Evolutionary conservation across 2,329 filamentous ascomycete species (phyloP).

Genomic region (Leptoxyphium fumago): DNA sequence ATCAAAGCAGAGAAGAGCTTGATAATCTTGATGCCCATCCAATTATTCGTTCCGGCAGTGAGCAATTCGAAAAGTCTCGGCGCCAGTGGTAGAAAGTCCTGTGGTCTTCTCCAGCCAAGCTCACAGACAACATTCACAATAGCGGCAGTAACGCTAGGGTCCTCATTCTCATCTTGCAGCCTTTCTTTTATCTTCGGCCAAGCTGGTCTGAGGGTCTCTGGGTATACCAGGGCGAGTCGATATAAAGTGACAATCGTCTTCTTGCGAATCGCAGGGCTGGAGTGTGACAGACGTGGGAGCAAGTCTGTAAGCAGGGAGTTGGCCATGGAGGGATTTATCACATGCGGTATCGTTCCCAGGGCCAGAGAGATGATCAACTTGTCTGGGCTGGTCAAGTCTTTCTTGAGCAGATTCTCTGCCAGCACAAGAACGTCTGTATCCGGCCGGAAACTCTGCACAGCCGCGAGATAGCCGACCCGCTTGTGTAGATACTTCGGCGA

Average conservation of each 20-base stretch:
- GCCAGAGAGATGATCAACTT: slow-evolving; percentile 71
- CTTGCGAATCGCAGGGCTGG: slow-evolving; percentile 72
- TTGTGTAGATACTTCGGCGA: slow-evolving; percentile 91
- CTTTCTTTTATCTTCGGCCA: slow-evolving; percentile 98
- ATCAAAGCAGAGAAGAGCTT: slow-evolving; percentile 94
- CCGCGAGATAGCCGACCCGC: slow-evolving; percentile 83
- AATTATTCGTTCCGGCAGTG: slow-evolving; percentile 88
- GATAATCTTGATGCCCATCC: slow-evolving; percentile 99
- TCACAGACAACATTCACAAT: slow-evolving; percentile 97
- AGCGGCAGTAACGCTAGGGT: slow-evolving; percentile 83
- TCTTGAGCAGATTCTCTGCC: slow-evolving; percentile 91
- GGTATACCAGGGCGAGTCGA: slow-evolving; percentile 85
- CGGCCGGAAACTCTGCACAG: slow-evolving; percentile 86
- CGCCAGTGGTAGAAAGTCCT: slow-evolving; percentile 84
- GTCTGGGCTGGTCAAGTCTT: slow-evolving; percentile 64
- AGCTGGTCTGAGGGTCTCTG: slow-evolving; percentile 76
- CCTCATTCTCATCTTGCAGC: slow-evolving; percentile 76
- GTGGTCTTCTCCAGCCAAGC: slow-evolving; percentile 80
- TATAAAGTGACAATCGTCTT: slow-evolving; percentile 94
- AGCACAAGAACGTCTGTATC: slow-evolving; percentile 97
- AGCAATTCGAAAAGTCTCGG: slow-evolving; percentile 84
- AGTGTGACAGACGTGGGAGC: slow-evolving; percentile 73
- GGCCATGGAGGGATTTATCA: slow-evolving; percentile 83
- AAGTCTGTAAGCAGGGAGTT: slow-evolving; percentile 79
- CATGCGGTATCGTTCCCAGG: slow-evolving; percentile 78